phyloP scores from a whole-genome alignment of 2,329 filamentous ascomycete genomes.

The Dothideomycetes sp. region DNA sequence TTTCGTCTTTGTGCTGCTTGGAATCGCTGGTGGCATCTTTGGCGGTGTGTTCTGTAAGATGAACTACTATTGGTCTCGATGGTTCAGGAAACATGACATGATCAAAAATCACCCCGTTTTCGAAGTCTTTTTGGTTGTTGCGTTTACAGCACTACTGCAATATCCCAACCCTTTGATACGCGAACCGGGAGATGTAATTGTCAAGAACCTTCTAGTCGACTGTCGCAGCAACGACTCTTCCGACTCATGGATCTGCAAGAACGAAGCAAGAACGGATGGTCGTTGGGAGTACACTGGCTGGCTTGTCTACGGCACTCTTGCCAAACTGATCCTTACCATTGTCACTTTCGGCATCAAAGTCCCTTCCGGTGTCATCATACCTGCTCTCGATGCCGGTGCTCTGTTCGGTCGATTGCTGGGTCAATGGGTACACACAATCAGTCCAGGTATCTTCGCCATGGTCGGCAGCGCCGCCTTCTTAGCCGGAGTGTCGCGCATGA shows the following conservation, averaged over 20 bases:
- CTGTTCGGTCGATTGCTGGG: slow-evolving; percentile 49
- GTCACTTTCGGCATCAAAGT: slow-evolving; percentile 54
- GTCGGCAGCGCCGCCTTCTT: slow-evolving; percentile 51
- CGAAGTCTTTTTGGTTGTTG: slow-evolving; percentile 46
- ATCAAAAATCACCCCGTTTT: slow-evolving; percentile 49
- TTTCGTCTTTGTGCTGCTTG: slow-evolving; percentile 47
- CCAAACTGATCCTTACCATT: slow-evolving; percentile 48
- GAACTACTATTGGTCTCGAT: slow-evolving; percentile 49
- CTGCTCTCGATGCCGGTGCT: slow-evolving; percentile 48
- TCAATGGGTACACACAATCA: slow-evolving; percentile 36
- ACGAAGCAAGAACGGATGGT: slow-evolving; percentile 32
- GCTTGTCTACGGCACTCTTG: slow-evolving; percentile 44
- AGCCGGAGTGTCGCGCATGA: slow-evolving; percentile 51
- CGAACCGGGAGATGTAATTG: slow-evolving; percentile 47
- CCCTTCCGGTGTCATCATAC: slow-evolving; percentile 52
- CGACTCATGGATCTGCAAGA: slow-evolving; percentile 42
- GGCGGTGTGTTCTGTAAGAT: slow-evolving; percentile 51
- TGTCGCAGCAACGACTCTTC: slow-evolving; percentile 32
- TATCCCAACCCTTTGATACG: slow-evolving; percentile 48
- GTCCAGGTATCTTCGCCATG: slow-evolving; percentile 53
- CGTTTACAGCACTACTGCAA: slow-evolving; percentile 46
- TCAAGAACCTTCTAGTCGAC: slow-evolving; percentile 49
- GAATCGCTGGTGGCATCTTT: slow-evolving; percentile 49
- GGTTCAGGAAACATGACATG: slow-evolving; percentile 42
- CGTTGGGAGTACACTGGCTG: slow-evolving; percentile 40